phyloP scores from a whole-genome alignment of 371 early-diverging fungal species.

The Thermomucor indicae-seudaticae region DNA sequence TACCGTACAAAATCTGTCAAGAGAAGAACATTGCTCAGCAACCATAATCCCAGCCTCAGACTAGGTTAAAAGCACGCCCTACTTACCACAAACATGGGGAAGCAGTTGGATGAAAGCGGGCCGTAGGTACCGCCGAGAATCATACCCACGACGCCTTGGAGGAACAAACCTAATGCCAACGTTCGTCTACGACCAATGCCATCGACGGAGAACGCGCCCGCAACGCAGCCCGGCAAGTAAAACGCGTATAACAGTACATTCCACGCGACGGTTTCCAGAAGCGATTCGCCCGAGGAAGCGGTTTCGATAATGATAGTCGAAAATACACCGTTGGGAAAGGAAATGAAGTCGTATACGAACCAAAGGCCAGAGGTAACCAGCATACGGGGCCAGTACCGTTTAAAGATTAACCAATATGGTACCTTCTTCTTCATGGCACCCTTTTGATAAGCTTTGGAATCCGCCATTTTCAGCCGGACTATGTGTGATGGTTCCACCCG shows the following conservation, averaged over 20 bases:
- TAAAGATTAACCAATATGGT: conserved; percentile 55
- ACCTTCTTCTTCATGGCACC: conserved; percentile 49
- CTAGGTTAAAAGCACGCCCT: no score
- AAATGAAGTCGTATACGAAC: conserved; percentile 66
- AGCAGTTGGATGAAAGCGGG: conserved; percentile 36
- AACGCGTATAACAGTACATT: conserved; percentile 54
- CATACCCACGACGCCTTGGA: conserved; percentile 55
- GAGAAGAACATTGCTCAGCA: not conserved
- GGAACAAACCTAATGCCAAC: conserved; percentile 51
- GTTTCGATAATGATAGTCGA: conserved; percentile 48
- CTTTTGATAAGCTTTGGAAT: conserved; percentile 47
- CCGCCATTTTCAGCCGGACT: conserved; percentile 56
- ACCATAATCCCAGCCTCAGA: no score
- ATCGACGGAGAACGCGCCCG: conserved; percentile 53
- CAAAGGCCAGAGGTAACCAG: conserved; percentile 53
- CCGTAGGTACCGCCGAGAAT: conserved; percentile 52
- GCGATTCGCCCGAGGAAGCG: conserved; percentile 34
- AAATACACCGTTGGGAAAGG: conserved; percentile 57
- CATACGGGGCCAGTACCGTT: conserved; percentile 57
- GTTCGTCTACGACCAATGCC: conserved; percentile 54
- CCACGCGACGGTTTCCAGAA: conserved; percentile 52
- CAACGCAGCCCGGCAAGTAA: conserved; percentile 55
- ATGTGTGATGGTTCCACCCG: no score
- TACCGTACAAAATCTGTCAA: conserved; percentile 49
- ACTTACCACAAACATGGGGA: conserved; percentile 55